These are phyloP conservation scores for Triticum monococcum DNA, from an alignment of 176 grass and related monocot species.

Conservation along the genomic window DNA sequence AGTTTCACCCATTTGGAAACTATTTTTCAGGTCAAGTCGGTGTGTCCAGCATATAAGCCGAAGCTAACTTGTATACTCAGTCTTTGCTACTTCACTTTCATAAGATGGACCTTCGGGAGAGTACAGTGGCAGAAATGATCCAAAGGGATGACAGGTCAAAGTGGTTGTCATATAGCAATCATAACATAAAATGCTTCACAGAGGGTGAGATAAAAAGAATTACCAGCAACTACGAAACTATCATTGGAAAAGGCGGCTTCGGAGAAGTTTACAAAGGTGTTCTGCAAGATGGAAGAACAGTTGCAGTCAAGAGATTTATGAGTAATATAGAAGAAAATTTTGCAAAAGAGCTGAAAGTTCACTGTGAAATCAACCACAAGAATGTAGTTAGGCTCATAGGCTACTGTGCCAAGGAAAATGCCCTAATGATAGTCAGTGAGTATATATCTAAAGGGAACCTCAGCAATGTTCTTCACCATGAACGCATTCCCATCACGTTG, in stretches of 20 bases:
- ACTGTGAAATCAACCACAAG: constrained; percentile 26
- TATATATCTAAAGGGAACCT: constrained; percentile 18
- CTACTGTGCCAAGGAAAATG: background rate
- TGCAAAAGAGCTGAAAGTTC: constrained; percentile 14
- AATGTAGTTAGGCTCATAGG: constrained; percentile 9
- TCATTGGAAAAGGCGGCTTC: background rate
- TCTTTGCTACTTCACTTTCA: background rate
- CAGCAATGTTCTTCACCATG: background rate
- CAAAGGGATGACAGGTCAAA: background rate
- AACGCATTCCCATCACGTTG: background rate
- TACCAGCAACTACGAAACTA: background rate
- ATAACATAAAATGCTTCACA: background rate
- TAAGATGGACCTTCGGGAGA: background rate
- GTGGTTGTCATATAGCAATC: background rate
- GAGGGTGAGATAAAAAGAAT: background rate
- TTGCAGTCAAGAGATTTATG: constrained; percentile 11
- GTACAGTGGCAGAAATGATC: background rate
- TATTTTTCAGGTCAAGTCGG: background rate
- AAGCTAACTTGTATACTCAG: background rate
- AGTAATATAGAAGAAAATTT: background rate
- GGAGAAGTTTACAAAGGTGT: constrained; percentile 6
- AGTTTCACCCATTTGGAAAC: background rate
- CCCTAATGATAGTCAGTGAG: background rate
- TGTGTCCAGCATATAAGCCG: background rate
- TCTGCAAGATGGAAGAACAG: background rate